Evolutionary conservation across 192 early-diverging fungal genomes (phyloP).

Genomic region (Dissophora ornata): DNA sequence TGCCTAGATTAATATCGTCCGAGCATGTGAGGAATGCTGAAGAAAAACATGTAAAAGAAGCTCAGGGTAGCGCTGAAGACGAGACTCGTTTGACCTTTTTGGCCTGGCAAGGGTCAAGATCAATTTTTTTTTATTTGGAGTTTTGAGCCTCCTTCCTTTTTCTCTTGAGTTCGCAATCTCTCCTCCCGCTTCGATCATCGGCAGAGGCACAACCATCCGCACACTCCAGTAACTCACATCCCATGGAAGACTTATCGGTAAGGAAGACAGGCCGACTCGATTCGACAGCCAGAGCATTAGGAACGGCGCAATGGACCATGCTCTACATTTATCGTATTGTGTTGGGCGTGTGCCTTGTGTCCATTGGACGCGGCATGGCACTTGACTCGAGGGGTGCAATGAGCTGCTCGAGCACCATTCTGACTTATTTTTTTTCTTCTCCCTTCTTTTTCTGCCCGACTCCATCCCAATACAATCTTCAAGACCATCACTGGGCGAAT

Average conservation of each 20-base stretch:
- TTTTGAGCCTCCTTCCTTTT: conserved; percentile 6
- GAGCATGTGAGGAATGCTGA: no score
- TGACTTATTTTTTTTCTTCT: background rate
- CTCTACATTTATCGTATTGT: no score
- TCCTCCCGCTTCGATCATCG: conserved; percentile 3
- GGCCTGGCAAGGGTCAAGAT: background rate
- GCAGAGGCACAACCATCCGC: background rate
- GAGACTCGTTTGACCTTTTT: no score
- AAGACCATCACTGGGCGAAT: conserved; percentile 55
- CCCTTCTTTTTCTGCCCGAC: background rate
- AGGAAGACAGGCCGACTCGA: background rate
- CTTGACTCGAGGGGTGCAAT: no score
- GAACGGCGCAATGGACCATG: no score
- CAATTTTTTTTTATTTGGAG: background rate
- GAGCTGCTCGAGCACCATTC: background rate
- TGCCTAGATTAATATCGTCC: no score
- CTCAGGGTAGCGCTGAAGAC: background rate
- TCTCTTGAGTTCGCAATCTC: background rate
- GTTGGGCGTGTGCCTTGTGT: no score
- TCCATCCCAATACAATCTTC: background rate
- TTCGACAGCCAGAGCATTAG: background rate
- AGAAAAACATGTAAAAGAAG: no score
- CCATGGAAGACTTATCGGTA: conserved; percentile 53
- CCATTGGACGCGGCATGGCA: no score
- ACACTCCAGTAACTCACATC: background rate